Conservation (phyloP, 1,284 basidiomycete genomes). For the Sphaerobolus stellatus region DNA sequence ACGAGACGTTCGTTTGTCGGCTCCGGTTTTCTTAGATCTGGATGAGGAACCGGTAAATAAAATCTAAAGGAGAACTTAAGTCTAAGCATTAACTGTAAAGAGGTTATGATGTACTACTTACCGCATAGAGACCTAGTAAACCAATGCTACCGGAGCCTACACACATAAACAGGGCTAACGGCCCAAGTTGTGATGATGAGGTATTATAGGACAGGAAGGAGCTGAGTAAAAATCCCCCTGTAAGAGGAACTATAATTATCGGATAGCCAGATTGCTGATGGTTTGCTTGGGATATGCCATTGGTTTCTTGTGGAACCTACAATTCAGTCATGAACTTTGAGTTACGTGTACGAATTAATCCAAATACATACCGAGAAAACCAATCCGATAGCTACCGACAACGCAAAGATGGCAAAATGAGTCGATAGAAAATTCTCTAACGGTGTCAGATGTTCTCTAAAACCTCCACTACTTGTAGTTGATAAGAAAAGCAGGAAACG, state of each 20-base stretch:
- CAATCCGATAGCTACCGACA: constrained; percentile 52
- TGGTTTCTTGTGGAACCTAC: constrained; percentile 17
- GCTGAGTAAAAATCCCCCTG: constrained; percentile 49
- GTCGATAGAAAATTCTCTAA: constrained; percentile 65
- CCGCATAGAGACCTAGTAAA: constrained; percentile 70
- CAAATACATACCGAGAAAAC: constrained; percentile 61
- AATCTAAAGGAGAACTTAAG: too few relatives aligned
- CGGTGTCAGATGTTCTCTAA: constrained; percentile 48
- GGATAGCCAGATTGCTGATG: constrained; percentile 46
- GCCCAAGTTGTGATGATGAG: constrained; percentile 46
- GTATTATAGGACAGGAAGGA: constrained; percentile 65
- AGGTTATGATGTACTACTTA: too few relatives aligned
- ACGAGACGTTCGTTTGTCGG: constrained; percentile 74
- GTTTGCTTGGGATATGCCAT: constrained; percentile 1
- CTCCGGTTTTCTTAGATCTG: constrained; percentile 69
- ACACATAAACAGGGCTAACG: constrained; percentile 53
- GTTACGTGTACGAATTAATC: too few relatives aligned
- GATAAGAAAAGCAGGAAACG: constrained; percentile 61
- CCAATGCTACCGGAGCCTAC: constrained; percentile 52
- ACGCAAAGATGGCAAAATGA: constrained; percentile 61
- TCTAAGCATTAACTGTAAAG: too few relatives aligned
- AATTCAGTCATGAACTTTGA: neutral
- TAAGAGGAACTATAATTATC: constrained; percentile 58
- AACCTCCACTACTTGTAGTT: constrained; percentile 30
- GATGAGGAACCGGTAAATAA: constrained; percentile 57